These are phyloP conservation scores for Vanrija sp. DNA, from an alignment of 1,284 basidiomycete genomes.

Conservation along the genomic window DNA sequence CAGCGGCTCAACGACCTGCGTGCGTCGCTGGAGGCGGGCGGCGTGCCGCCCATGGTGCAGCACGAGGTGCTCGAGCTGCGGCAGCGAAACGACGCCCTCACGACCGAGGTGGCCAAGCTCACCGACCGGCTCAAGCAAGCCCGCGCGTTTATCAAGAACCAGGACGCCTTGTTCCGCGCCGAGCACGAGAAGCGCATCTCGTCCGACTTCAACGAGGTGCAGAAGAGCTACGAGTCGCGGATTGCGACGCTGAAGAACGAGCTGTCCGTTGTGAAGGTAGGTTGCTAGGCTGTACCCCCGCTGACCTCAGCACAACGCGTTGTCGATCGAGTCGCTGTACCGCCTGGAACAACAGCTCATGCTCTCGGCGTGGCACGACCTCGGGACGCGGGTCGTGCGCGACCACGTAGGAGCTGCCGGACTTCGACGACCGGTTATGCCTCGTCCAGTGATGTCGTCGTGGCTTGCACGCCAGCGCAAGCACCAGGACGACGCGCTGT, in stretches of 20 bases:
- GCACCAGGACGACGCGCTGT: conserved; percentile 40
- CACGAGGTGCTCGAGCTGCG: conserved; percentile 69
- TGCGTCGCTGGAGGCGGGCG: conserved; percentile 65
- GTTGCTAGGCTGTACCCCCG: conserved; percentile 2
- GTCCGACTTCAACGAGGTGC: conserved; percentile 68
- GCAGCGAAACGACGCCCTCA: conserved; percentile 66
- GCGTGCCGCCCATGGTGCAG: conserved; percentile 75
- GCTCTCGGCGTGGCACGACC: conserved; percentile 66
- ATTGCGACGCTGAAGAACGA: conserved; percentile 70
- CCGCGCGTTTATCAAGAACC: conserved; percentile 84
- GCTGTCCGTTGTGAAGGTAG: conserved; percentile 59
- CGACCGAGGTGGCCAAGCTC: conserved; percentile 65
- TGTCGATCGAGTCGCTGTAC: conserved; percentile 52
- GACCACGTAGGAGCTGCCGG: conserved; percentile 40
- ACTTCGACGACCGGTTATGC: conserved; percentile 36
- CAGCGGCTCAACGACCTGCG: conserved; percentile 60
- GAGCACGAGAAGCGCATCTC: conserved; percentile 29
- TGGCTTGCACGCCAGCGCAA: conserved; percentile 62
- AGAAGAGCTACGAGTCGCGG: conserved; percentile 63
- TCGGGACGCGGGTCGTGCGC: conserved; percentile 63
- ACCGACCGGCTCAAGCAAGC: conserved; percentile 80
- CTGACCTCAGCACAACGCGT: conserved; percentile 5
- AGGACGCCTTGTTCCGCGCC: conserved; percentile 66
- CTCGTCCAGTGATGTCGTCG: conserved; percentile 52
- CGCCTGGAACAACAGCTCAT: conserved; percentile 73